Evolutionary conservation across 202 grass and related monocot genomes (phyloP), one percentile per base, ranked within the genome.

Genomic region (Setaria viridis): DNA sequence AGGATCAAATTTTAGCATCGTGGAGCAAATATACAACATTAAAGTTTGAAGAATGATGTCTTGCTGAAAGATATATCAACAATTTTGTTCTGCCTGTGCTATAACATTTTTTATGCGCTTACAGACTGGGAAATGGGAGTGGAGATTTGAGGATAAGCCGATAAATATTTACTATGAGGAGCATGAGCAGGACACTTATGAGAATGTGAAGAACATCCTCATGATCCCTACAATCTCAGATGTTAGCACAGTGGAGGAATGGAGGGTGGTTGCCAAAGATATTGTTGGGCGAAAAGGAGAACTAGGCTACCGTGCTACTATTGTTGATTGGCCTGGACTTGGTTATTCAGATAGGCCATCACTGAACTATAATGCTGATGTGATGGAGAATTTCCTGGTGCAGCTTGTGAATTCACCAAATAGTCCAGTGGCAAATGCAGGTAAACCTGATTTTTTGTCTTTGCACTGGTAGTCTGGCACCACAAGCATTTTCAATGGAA

Each of bases 211-310:
- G 74, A 91, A 93, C 76, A 97, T 97, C 84, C 80, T 97, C 54
- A 94, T 97, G 94, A 90, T 99, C 19, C 97, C 97, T 66, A 99
- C 97, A 1, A 97, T 99, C 50, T 99, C 97, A 43, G 97, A 97
- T 77, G 97, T 94, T 81, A 99, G 97, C 87, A 99, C 90, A 7
- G 94, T 99, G 20, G 94, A 99, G 76, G 92, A 99, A 81, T 97
- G 92, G 88, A 94, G 97, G 69, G 67, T 87, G 53, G 89, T 93
- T 0, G 97, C 92, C 12, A 93, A 88, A 79, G 94, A 94, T 80
- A 91, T 99, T 73, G 97, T 97, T 39, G 46, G 79, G 17, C 74
- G 62, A 72, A 89, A 93, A 89, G 90, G 92, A 85, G 88, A 94
- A 50, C 70, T 89, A 57, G 77, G 82, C 47, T 94, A 92, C 79